These are phyloP conservation scores for Sporothrix mexicana DNA, from an alignment of 2,329 filamentous ascomycete genomes.

Conservation along the genomic window DNA sequence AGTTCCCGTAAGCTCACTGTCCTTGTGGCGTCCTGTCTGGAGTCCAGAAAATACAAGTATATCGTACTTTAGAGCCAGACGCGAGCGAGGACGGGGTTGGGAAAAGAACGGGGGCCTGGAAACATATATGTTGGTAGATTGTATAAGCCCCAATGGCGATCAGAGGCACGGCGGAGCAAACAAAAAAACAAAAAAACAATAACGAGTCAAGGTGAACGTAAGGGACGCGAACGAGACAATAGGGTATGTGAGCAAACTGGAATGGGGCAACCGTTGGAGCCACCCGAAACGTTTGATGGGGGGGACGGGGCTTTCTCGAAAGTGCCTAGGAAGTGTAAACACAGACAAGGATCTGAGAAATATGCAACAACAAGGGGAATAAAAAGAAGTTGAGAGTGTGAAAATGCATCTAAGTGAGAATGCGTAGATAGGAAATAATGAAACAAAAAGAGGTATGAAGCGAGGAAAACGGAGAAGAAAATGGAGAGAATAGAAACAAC, in stretches of 20 bases:
- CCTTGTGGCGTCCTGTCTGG: neutral
- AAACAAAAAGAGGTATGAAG: neutral
- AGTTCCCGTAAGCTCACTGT: too few relatives aligned
- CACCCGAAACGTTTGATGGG: conserved; percentile 8
- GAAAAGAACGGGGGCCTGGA: neutral
- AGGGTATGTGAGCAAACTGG: neutral
- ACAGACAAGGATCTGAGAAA: conserved; percentile 6
- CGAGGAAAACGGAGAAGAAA: neutral
- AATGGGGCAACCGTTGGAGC: conserved; percentile 20
- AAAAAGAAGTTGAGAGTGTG: neutral
- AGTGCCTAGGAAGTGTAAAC: conserved; percentile 3
- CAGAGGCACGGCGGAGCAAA: neutral
- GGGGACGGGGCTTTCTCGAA: neutral
- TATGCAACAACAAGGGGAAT: neutral
- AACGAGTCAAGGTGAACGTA: neutral
- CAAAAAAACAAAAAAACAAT: neutral
- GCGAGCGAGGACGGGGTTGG: neutral
- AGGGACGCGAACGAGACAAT: neutral
- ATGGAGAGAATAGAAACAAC: neutral
- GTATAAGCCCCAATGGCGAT: neutral
- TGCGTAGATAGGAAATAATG: neutral
- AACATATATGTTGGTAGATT: neutral
- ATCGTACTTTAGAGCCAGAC: neutral
- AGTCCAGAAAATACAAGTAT: too few relatives aligned
- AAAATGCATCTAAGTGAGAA: conserved; percentile 8